Percentiles rank a stretch among this genome's conserved stretches.
Conservation (phyloP, 345 rosid species). For the Aegle marmelos region DNA sequence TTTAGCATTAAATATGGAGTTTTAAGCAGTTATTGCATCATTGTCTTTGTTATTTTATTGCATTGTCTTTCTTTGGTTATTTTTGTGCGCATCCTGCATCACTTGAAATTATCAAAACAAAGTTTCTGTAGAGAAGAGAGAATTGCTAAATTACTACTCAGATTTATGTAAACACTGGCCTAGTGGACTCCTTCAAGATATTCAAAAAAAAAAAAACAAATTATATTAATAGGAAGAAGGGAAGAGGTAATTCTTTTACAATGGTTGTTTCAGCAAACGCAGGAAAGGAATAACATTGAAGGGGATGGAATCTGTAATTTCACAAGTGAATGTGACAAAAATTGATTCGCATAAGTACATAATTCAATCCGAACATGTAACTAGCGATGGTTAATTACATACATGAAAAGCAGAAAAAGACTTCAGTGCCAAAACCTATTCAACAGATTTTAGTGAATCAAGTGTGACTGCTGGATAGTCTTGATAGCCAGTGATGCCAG, state of each 20-base stretch:
- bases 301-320: background rate
- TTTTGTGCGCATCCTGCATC: background rate
- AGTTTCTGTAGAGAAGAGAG: too few relatives aligned
- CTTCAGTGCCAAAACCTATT: background rate
- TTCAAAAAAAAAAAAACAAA: too few relatives aligned
- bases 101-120: too few relatives aligned
- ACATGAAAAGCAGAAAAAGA: constrained; percentile 2
- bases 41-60: background rate
- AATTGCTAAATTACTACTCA: background rate
- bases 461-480: constrained; percentile 63
- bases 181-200: background rate
- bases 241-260: background rate
- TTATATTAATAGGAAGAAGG: background rate
- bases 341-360: background rate
- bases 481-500: constrained; percentile 78
- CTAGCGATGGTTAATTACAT: constrained; percentile 19
- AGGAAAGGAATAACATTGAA: background rate
- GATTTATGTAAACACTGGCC: background rate
- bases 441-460: constrained; percentile 19
- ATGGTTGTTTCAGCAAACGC: background rate
- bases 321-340: background rate
- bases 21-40: background rate
- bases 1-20: background rate
- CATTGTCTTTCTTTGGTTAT: background rate
- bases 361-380: background rate